phyloP scores from a whole-genome alignment of 1,284 basidiomycete species.

The Marasmius fiardii region DNA sequence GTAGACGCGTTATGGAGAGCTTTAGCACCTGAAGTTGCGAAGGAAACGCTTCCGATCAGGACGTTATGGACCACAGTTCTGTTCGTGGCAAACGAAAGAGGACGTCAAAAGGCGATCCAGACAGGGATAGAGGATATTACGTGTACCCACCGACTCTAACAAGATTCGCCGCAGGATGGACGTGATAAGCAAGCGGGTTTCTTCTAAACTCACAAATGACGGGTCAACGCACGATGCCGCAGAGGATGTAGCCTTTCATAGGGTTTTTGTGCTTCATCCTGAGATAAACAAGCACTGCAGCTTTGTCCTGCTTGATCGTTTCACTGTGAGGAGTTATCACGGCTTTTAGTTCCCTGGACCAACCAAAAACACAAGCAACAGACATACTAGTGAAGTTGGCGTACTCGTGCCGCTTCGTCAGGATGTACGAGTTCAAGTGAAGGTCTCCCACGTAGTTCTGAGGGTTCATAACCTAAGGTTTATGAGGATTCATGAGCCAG shows the following conservation, averaged over 20 bases:
- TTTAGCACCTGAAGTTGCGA: slow-evolving; percentile 65
- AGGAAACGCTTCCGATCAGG: slow-evolving; percentile 70
- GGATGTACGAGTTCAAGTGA: slow-evolving; percentile 73
- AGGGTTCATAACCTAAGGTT: slow-evolving; percentile 60
- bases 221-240: slow-evolving; percentile 58
- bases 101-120: neutral
- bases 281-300: slow-evolving; percentile 69
- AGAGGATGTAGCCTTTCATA: slow-evolving; percentile 66
- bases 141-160: neutral
- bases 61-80: slow-evolving; percentile 73
- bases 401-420: slow-evolving; percentile 63
- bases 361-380: slow-evolving; percentile 1
- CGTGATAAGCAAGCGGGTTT: neutral
- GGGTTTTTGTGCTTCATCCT: slow-evolving; percentile 73
- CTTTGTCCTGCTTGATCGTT: slow-evolving; percentile 71
- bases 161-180: neutral
- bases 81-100: slow-evolving; percentile 5
- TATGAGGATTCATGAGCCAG: slow-evolving; percentile 2
- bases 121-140: neutral
- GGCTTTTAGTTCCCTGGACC: slow-evolving; percentile 2
- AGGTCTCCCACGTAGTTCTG: slow-evolving; percentile 61
- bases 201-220: neutral
- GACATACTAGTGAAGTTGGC: slow-evolving; percentile 62
- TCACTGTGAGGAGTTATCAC: slow-evolving; percentile 38
- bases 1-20: slow-evolving; percentile 75